Base-by-base conservation (phyloP, 164 flowering plant genomes). In the Sedum album region DNA sequence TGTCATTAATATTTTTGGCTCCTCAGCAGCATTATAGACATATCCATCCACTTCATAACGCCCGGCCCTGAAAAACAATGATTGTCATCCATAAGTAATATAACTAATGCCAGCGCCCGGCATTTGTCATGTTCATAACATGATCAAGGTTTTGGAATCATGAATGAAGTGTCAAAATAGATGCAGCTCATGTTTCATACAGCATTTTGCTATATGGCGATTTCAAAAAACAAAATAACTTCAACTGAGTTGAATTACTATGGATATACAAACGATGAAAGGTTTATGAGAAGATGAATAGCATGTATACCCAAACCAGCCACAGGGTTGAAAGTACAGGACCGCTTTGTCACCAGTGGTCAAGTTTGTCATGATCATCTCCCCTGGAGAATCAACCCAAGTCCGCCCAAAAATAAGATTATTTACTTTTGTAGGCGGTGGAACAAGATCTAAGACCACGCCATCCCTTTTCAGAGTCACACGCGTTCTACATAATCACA, bases 311-410 rank as follows among this genome's bases (percentile, higher is more conserved):
- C 57, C 57, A 21, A 51, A 51, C 57, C 57, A 51, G 26, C 57
- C 57, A 51, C 57, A 51, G 3, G 57, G 57, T 23, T 51, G 57
- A 51, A 51, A 51, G 10, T 51, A 51, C 57, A 51, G 25, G 23
- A 51, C 57, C 3, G 57, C 57, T 51, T 51, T 51, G 57, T 51
- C 57, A 51, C 57, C 57, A 21, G 57, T 51, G 11, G 57, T 51
- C 57, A 51, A 51, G 21, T 51, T 51, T 21, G 57, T 51, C 57
- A 51, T 51, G 23, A 51, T 21, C 57, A 51, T 51, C 25, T 51
- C 57, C 5, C 57, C 57, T 2, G 57, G 57, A 3, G 57, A 51
- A 51, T 51, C 57, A 51, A 51, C 57, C 57, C 57, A 51, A 4
- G 57, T 51, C 57, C 57, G 23, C 25, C 57, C 57, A 21, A 51